A percentile compares a stretch with the other conserved stretches of the same genome.
Evolutionary conservation across 345 rosid genomes (phyloP).

Genomic region (Citrus unshiu): DNA sequence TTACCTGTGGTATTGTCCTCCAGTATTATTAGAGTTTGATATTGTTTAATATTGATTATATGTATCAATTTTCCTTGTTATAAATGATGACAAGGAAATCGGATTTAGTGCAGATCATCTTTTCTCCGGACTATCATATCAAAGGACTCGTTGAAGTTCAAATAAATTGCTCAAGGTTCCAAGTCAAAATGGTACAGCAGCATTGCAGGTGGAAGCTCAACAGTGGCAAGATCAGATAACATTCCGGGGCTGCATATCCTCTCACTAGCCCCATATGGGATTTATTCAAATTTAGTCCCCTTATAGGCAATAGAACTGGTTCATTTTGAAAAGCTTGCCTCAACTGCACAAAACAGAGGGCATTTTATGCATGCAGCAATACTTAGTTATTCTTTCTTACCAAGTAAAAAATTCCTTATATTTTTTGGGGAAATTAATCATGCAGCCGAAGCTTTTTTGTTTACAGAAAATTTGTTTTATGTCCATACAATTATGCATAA

Average conservation of each 20-base stretch:
- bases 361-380: not conserved
- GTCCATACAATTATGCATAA: not conserved
- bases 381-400: not conserved
- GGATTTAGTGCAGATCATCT: not conserved
- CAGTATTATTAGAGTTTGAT: too few species aligned
- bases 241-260: constrained; percentile 26
- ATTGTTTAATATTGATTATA: too few species aligned
- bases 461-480: too few species aligned
- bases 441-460: not conserved
- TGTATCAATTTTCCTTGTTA: too few species aligned
- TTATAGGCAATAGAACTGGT: constrained; percentile 10
- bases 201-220: constrained; percentile 15
- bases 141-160: not conserved
- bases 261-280: constrained; percentile 27
- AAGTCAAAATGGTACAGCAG: constrained; percentile 25
- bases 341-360: not conserved
- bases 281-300: constrained; percentile 11
- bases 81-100: not conserved
- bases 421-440: not conserved
- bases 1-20: too few species aligned
- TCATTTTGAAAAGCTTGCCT: not conserved
- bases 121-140: not conserved
- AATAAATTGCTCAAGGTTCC: not conserved
- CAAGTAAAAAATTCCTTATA: not conserved
- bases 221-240: not conserved